Percentiles rank a stretch among this genome's conserved stretches.
These are phyloP conservation scores for Pseudonectria buxi DNA, from an alignment of 2,329 filamentous ascomycete species.

Conservation along the genomic window DNA sequence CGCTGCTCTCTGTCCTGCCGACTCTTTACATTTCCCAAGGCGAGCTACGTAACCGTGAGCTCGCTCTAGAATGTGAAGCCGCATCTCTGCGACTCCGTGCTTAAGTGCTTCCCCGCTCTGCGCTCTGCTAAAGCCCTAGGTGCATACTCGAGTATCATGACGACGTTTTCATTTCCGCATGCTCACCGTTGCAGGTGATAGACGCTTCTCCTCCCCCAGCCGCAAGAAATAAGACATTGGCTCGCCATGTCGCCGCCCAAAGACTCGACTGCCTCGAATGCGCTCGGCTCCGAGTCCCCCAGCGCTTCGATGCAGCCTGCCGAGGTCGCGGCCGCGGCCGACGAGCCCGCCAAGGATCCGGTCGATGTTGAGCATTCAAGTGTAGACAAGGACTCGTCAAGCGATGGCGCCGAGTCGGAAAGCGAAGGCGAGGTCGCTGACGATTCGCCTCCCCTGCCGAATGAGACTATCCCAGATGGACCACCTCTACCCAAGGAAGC, in stretches of 20 bases:
- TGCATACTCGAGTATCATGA: slow-evolving; percentile 32
- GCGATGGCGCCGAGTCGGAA: slow-evolving; percentile 16
- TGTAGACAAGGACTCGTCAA: slow-evolving; percentile 14
- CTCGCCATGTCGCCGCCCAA: slow-evolving; percentile 10
- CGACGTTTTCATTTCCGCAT: slow-evolving; percentile 26
- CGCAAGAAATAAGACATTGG: slow-evolving; percentile 1
- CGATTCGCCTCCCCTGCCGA: slow-evolving; percentile 30
- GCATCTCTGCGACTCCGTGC: slow-evolving; percentile 7
- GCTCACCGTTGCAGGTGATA: slow-evolving; percentile 33
- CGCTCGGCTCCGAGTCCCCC: slow-evolving; percentile 10
- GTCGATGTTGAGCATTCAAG: slow-evolving; percentile 1
- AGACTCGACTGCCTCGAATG: slow-evolving; percentile 9
- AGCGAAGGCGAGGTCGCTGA: slow-evolving; percentile 10
- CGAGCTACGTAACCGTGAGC: slow-evolving; percentile 6
- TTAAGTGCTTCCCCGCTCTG: slow-evolving; percentile 3
- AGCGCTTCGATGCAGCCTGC: slow-evolving; percentile 1
- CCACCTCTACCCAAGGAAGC: slow-evolving; percentile 29
- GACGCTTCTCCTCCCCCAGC: slow-evolving; percentile 17
- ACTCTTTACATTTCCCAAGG: slow-evolving; percentile 3
- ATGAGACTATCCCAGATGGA: slow-evolving; percentile 22
- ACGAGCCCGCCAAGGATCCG: background rate
- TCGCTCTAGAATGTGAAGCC: slow-evolving; percentile 16
- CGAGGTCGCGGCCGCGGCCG: too few relatives aligned
- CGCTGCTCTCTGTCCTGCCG: too few relatives aligned
- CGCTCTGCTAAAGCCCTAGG: slow-evolving; percentile 26